Conservation (phyloP, 2,329 filamentous ascomycete genomes). For the Spiromastix sp. region DNA sequence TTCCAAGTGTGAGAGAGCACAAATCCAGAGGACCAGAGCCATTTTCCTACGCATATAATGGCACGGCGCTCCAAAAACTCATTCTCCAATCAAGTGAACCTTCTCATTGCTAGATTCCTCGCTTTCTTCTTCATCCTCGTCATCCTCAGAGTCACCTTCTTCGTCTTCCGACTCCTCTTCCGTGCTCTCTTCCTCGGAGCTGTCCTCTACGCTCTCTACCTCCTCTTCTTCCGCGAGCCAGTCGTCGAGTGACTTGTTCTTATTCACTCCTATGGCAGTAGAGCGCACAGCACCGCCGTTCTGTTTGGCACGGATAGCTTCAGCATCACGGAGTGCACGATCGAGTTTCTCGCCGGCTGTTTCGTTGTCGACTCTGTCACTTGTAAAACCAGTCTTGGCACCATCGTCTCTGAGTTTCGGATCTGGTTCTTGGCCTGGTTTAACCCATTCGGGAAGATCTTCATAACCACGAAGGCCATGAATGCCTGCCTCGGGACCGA, state of each 20-base stretch:
- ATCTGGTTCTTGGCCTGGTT: constrained; percentile 69
- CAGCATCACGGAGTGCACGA: constrained; percentile 31
- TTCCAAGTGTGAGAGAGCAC: too few species aligned
- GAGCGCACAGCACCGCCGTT: constrained; percentile 15
- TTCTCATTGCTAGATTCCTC: constrained; percentile 25
- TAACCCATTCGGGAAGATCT: constrained; percentile 73
- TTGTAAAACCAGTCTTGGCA: constrained; percentile 25
- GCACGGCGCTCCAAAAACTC: too few species aligned
- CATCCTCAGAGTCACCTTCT: constrained; percentile 27
- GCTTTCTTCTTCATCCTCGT: constrained; percentile 34
- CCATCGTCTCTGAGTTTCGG: constrained; percentile 57
- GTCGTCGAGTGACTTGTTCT: constrained; percentile 78
- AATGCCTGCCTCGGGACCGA: constrained; percentile 64
- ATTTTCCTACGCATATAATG: too few species aligned
- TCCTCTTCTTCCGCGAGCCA: constrained; percentile 71
- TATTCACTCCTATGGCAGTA: constrained; percentile 25
- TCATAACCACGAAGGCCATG: constrained; percentile 72
- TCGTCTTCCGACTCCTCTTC: constrained; percentile 38
- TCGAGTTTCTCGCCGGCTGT: constrained; percentile 36
- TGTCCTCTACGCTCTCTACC: constrained; percentile 43
- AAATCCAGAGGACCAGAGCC: too few species aligned
- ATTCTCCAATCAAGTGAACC: too few species aligned
- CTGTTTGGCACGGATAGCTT: constrained; percentile 13
- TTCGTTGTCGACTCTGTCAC: constrained; percentile 41
- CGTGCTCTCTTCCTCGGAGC: constrained; percentile 43